Percentiles rank a stretch among this genome's conserved stretches.
Evolutionary conservation across 2,329 filamentous ascomycete genomes (phyloP).

Genomic region (Trichoderma brevicompactum): DNA sequence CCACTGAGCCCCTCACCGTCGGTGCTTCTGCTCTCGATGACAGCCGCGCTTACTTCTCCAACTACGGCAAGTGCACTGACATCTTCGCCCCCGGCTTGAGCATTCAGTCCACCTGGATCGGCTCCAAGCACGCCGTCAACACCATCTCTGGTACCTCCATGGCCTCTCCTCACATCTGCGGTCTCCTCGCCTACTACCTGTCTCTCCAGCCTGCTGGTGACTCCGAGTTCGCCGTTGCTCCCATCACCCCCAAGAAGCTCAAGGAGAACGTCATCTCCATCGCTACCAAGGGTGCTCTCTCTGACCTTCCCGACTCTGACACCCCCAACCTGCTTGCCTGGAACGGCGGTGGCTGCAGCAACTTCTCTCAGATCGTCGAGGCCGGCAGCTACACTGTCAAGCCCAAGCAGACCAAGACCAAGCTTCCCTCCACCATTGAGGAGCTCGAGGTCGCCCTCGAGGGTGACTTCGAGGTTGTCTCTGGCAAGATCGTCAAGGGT

Average conservation of each 20-base stretch:
- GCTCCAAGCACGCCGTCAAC: conserved; percentile 94
- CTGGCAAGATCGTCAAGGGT: conserved; percentile 60
- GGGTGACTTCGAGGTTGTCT: conserved; percentile 63
- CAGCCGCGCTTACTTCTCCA: conserved; percentile 99
- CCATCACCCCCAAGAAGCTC: conserved; percentile 90
- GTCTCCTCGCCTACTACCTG: conserved; percentile 96
- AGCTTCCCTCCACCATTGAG: conserved; percentile 52
- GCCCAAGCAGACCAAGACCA: conserved; percentile 42
- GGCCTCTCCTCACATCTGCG: conserved; percentile 95
- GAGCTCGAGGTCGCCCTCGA: conserved; percentile 65
- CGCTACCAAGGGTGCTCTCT: conserved; percentile 76
- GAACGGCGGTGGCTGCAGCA: conserved; percentile 95
- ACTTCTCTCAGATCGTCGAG: conserved; percentile 83
- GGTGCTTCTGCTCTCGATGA: conserved; percentile 92
- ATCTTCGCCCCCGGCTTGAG: conserved; percentile 97
- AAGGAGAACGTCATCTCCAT: conserved; percentile 87
- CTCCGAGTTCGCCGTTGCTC: conserved; percentile 87
- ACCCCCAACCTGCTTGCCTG: conserved; percentile 96
- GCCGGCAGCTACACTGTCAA: conserved; percentile 67
- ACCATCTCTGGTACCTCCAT: conserved; percentile 99
- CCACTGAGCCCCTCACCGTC: conserved; percentile 89
- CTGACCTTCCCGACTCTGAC: conserved; percentile 75
- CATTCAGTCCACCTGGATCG: conserved; percentile 98
- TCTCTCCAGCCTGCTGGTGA: conserved; percentile 90
- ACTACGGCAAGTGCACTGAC: conserved; percentile 99